Evolutionary conservation across 2,329 filamentous ascomycete species (phyloP).

Genomic region (Ophiognomonia clavigignenti-juglandacearum): DNA sequence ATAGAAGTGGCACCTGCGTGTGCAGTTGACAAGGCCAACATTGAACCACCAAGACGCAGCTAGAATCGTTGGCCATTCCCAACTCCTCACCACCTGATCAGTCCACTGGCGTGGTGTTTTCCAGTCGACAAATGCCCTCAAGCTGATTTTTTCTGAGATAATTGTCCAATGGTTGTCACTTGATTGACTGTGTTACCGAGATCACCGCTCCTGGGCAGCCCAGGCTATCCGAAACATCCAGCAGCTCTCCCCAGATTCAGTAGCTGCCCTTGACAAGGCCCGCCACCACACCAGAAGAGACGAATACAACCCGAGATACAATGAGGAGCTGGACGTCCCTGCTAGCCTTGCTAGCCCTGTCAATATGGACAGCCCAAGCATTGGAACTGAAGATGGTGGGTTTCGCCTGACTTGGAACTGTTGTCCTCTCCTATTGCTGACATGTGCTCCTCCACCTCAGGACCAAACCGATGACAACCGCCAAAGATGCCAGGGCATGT

Average conservation of each 20-base stretch:
- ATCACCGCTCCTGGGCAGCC: not conserved
- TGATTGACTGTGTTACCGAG: not conserved
- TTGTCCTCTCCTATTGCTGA: slow-evolving; percentile 6
- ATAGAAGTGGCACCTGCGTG: too few relatives aligned
- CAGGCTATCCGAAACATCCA: not conserved
- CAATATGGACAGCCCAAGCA: slow-evolving; percentile 47
- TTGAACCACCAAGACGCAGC: too few relatives aligned
- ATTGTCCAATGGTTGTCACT: not conserved
- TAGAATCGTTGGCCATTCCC: too few relatives aligned
- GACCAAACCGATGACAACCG: slow-evolving; percentile 71
- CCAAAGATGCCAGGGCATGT: slow-evolving; percentile 89
- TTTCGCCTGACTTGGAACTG: not conserved
- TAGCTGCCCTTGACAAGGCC: too few relatives aligned
- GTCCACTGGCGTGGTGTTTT: too few relatives aligned
- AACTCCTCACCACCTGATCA: too few relatives aligned
- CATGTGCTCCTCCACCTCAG: slow-evolving; percentile 35
- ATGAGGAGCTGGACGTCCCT: slow-evolving; percentile 54
- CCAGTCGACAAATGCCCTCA: too few relatives aligned
- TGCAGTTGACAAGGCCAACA: too few relatives aligned
- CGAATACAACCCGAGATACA: slow-evolving; percentile 19
- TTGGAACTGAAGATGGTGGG: slow-evolving; percentile 56
- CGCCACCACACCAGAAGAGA: not conserved
- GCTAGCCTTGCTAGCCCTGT: slow-evolving; percentile 48
- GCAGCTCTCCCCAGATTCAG: too few relatives aligned
- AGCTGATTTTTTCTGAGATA: not conserved